Base-by-base conservation (phyloP, 2,329 filamentous ascomycete species). In the Phialophora verrucosa region DNA sequence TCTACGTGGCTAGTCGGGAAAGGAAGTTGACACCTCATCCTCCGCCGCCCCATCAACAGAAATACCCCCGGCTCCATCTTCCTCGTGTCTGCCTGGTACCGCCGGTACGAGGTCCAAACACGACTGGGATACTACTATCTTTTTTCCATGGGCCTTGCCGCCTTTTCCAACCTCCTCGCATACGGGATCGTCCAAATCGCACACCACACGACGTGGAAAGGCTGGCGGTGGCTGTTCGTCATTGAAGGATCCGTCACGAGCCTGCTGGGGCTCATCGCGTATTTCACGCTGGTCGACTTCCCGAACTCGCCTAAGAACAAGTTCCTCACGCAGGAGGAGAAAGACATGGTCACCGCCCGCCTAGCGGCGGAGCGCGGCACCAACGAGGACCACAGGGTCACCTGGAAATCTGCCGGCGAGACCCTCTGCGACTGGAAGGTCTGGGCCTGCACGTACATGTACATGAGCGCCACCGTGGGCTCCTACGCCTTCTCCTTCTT, bases 341-440 rank as follows among this genome's bases (percentile, higher is more conserved):
- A 51, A 14, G 44, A 75, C 20, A 70, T 77, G 27, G 75, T 77
- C 63, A 73, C 75, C 29, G 69, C 70, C 7, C 71, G 77, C 11
- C 86, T 90, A 70, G 76, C 87, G 32, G 76, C 77, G n/a, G 87
- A 90, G 73, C 85, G 88, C 50, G 83, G 83, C 29, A 87, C 89
- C 70, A 80, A 76, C 17, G 68, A 73, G 2, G 67, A 75, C 1
- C 78, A 81, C 49, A 76, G 81, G 1, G 87, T 89, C 73, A 79
- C 80, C 32, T 59, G 84, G 35, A 44, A 68, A 14, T 72, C 71
- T 14, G 73, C 75, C 29, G 38, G 32, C 29, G 50, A 47, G 63
- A 86, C 83, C 74, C 74, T 85, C 58, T 75, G 75, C 27, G 78
- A 80, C 23, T 83, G 77, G 6, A 60, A 63, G 63, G 56, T 86